Conservation (phyloP, 2,329 filamentous ascomycete genomes). For the Alternaria sp. region DNA sequence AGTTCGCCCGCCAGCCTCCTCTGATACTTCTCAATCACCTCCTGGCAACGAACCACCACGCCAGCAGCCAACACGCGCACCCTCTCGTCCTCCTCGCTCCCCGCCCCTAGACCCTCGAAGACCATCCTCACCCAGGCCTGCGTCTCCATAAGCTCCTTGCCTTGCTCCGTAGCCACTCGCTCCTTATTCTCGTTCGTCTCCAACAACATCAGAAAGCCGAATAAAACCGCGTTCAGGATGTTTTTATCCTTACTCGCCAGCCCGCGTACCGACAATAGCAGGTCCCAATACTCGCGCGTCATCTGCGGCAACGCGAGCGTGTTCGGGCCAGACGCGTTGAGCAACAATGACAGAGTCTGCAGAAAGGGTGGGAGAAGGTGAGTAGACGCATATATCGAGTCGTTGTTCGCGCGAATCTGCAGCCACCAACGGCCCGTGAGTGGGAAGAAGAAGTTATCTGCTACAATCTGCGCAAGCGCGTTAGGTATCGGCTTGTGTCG, state of each 20-base stretch:
- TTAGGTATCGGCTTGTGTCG: conserved; percentile 71
- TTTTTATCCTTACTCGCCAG: conserved; percentile 60
- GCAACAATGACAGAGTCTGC: conserved; percentile 81
- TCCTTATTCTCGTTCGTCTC: conserved; percentile 80
- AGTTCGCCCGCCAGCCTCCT: conserved; percentile 75
- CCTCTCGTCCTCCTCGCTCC: conserved; percentile 72
- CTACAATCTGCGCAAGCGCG: conserved; percentile 76
- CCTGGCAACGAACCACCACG: conserved; percentile 76
- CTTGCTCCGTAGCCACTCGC: conserved; percentile 74
- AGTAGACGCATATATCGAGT: conserved; percentile 73
- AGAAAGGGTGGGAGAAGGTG: conserved; percentile 79
- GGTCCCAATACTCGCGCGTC: conserved; percentile 81
- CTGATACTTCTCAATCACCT: conserved; percentile 83
- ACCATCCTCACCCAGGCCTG: conserved; percentile 83
- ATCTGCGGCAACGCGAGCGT: conserved; percentile 78
- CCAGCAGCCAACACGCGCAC: conserved; percentile 80
- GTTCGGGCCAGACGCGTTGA: conserved; percentile 83
- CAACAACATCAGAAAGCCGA: conserved; percentile 78
- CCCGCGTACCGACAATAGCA: conserved; percentile 76
- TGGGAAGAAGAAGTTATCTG: conserved; percentile 82
- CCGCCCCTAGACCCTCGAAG: conserved; percentile 63
- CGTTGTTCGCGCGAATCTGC: conserved; percentile 57
- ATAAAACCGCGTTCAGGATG: conserved; percentile 76
- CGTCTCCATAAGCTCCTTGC: conserved; percentile 81
- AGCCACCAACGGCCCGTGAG: conserved; percentile 81